Evolutionary conservation across 768 basidiomycete genomes (phyloP).

Genomic region (Omphalotus guepiniiformis): DNA sequence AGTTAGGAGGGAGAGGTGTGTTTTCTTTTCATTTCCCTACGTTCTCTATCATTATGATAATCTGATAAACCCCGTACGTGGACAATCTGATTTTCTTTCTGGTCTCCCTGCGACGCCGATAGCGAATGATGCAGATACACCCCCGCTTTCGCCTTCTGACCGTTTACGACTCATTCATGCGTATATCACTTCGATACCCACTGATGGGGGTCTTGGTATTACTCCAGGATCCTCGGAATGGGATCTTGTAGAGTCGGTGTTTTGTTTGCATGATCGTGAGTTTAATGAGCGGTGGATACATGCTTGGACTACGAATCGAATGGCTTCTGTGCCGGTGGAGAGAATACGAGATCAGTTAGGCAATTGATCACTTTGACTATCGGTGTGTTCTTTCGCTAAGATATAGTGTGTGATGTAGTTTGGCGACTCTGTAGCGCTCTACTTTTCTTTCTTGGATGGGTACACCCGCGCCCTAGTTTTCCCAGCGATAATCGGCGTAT

Average conservation of each 20-base stretch:
- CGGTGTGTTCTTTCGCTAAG: background rate
- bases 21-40: slow-evolving; percentile 6
- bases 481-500: slow-evolving; percentile 65
- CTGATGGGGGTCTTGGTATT: slow-evolving; percentile 85
- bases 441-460: slow-evolving; percentile 83
- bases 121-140: slow-evolving; percentile 31
- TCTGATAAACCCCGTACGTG: slow-evolving; percentile 22
- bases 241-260: slow-evolving; percentile 76
- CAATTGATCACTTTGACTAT: slow-evolving; percentile 9
- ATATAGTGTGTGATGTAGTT: slow-evolving; percentile 36
- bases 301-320: slow-evolving; percentile 63
- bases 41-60: background rate
- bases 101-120: slow-evolving; percentile 59
- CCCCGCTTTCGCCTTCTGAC: slow-evolving; percentile 62
- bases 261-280: slow-evolving; percentile 78
- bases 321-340: slow-evolving; percentile 61
- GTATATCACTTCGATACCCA: slow-evolving; percentile 61
- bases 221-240: slow-evolving; percentile 67
- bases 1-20: slow-evolving; percentile 72
- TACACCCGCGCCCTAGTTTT: slow-evolving; percentile 80
- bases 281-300: slow-evolving; percentile 81
- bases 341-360: slow-evolving; percentile 69
- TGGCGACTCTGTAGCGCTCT: slow-evolving; percentile 79
- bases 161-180: slow-evolving; percentile 75
- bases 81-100: slow-evolving; percentile 73